Conservation (phyloP, 2,329 filamentous ascomycete genomes). For the Cordyceps fumosorosea region DNA sequence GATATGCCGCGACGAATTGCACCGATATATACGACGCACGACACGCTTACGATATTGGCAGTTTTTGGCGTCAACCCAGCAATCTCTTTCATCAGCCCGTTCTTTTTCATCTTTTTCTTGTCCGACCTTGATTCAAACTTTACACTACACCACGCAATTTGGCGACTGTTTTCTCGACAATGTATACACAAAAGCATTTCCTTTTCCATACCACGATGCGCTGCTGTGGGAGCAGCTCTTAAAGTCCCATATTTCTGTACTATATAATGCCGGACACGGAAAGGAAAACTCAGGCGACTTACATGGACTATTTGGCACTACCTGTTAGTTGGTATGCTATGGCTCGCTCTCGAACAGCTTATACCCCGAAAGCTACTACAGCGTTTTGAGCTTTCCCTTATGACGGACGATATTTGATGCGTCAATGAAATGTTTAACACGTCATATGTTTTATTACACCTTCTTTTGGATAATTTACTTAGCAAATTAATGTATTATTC, state of each 20-base stretch:
- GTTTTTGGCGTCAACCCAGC: neutral
- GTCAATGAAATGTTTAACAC: slow-evolving; percentile 5
- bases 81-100: slow-evolving; percentile 10
- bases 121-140: neutral
- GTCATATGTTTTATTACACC: neutral
- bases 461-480: neutral
- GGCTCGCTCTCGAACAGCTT: neutral
- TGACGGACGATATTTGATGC: neutral
- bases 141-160: neutral
- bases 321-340: neutral
- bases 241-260: slow-evolving; percentile 2
- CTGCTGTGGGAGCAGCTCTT: neutral
- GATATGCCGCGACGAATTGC: neutral
- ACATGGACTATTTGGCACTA: neutral
- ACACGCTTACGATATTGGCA: slow-evolving; percentile 2
- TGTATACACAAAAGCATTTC: neutral
- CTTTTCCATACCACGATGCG: neutral
- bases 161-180: neutral
- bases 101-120: neutral
- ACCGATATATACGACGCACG: neutral
- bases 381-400: neutral
- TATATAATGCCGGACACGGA: slow-evolving; percentile 2
- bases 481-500: slow-evolving; percentile 7
- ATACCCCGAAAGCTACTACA: neutral
- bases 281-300: neutral